These are phyloP conservation scores for Harringtonia aguacate DNA, from an alignment of 2,329 filamentous ascomycete species.

Conservation along the genomic window DNA sequence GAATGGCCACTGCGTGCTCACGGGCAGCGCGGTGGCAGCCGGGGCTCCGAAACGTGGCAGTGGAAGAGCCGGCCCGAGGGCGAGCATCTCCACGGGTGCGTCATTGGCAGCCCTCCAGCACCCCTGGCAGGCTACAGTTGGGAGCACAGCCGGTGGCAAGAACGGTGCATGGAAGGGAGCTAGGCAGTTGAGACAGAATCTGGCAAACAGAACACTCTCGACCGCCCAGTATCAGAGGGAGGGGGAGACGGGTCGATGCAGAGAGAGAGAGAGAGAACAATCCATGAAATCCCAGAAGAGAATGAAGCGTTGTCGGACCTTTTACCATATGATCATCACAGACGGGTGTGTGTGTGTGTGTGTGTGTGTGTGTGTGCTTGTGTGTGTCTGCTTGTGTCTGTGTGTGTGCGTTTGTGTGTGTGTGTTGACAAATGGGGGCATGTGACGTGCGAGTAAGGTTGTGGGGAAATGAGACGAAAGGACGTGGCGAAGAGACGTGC, in stretches of 20 bases:
- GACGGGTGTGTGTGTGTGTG: slow-evolving; percentile 19
- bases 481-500: too few species aligned
- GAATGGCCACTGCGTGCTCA: slow-evolving; percentile 10
- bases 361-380: too few species aligned
- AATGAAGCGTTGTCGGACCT: slow-evolving; percentile 28
- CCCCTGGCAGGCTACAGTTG: slow-evolving; percentile 4
- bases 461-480: too few species aligned
- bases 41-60: slow-evolving; percentile 9
- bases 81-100: background rate
- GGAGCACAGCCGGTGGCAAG: background rate
- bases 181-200: slow-evolving; percentile 7
- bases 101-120: slow-evolving; percentile 1
- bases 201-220: too few species aligned
- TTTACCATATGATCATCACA: slow-evolving; percentile 36
- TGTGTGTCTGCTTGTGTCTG: too few species aligned
- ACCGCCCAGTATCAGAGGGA: too few species aligned
- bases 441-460: too few species aligned
- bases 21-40: background rate
- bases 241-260: background rate
- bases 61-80: background rate
- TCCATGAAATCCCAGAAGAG: slow-evolving; percentile 24
- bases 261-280: background rate
- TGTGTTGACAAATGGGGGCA: too few species aligned
- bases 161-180: background rate
- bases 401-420: too few species aligned